phyloP scores from a whole-genome alignment of 371 early-diverging fungal species.

The Lichtheimia ornata region DNA sequence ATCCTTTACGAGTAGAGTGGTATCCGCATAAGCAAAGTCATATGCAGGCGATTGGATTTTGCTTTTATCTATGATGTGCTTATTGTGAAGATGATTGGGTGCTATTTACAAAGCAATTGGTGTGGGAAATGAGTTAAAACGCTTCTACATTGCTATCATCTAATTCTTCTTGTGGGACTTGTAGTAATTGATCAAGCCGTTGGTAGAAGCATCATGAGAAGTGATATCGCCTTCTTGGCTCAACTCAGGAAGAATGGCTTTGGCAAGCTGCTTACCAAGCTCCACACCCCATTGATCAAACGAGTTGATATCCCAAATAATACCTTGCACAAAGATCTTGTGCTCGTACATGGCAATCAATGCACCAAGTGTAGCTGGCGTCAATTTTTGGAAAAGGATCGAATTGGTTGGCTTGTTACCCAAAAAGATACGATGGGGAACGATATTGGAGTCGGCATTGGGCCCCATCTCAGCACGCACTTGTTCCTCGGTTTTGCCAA shows the following conservation, averaged over 20 bases:
- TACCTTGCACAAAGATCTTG: slow-evolving; percentile 99
- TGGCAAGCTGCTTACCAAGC: slow-evolving; percentile 98
- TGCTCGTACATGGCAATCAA: slow-evolving; percentile 98
- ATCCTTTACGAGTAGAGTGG: too few relatives aligned
- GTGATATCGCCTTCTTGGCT: slow-evolving; percentile 50
- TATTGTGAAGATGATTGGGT: too few relatives aligned
- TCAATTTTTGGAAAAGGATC: slow-evolving; percentile 89
- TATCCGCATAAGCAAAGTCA: too few relatives aligned
- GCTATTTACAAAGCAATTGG: too few relatives aligned
- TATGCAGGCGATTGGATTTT: too few relatives aligned
- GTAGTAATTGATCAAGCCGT: slow-evolving; percentile 91
- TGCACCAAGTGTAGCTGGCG: slow-evolving; percentile 90
- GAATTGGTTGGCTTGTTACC: slow-evolving; percentile 98
- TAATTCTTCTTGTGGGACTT: slow-evolving; percentile 47
- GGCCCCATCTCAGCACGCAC: slow-evolving; percentile 76
- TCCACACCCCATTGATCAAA: slow-evolving; percentile 99
- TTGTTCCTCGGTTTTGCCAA: slow-evolving; percentile 84
- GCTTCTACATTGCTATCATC: too few relatives aligned
- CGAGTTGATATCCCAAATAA: slow-evolving; percentile 97
- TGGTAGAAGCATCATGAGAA: slow-evolving; percentile 89
- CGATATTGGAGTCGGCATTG: slow-evolving; percentile 65
- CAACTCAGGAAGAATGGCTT: slow-evolving; percentile 90
- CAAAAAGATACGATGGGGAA: slow-evolving; percentile 90
- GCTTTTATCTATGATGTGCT: too few relatives aligned
- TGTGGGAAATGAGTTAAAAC: too few relatives aligned